phyloP scores from a whole-genome alignment of 257 asterid genomes.

The Cynanchum wilfordii region DNA sequence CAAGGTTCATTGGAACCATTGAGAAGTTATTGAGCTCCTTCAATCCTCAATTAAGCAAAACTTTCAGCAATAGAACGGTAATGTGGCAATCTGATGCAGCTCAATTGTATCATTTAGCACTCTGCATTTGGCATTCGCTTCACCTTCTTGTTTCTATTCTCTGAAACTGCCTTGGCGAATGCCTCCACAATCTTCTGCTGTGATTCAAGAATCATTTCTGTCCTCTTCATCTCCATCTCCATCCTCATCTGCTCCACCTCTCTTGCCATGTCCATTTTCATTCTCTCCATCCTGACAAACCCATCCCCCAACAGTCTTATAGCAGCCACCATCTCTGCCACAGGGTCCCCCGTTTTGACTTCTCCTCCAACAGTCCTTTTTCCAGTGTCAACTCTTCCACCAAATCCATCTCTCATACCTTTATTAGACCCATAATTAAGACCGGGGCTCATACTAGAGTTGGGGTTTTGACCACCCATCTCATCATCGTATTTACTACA shows the following conservation, averaged over 20 bases:
- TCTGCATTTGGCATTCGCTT: conserved; percentile 37
- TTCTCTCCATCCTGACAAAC: conserved; percentile 82
- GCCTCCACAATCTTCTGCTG: conserved; percentile 83
- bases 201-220: conserved; percentile 85
- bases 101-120: conserved; percentile 2
- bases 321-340: conserved; percentile 56
- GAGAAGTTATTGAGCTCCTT: not conserved
- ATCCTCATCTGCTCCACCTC: conserved; percentile 80
- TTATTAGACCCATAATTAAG: conserved; percentile 48
- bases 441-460: conserved; percentile 31
- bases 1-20: not conserved
- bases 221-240: conserved; percentile 98
- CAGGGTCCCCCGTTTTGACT: conserved; percentile 33
- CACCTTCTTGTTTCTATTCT: conserved; percentile 45
- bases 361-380: conserved; percentile 33
- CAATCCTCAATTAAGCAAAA: not conserved
- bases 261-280: conserved; percentile 85
- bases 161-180: conserved; percentile 55
- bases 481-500: conserved; percentile 47
- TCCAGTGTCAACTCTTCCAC: conserved; percentile 33
- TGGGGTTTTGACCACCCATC: conserved; percentile 32
- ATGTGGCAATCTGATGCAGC: not conserved
- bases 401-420: conserved; percentile 35
- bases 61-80: not conserved
- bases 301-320: conserved; percentile 77